A percentile compares a stretch with the other conserved stretches of the same genome.
Conservation (phyloP, 192 early-diverging fungal genomes). For the Umbelopsis isabellina region DNA sequence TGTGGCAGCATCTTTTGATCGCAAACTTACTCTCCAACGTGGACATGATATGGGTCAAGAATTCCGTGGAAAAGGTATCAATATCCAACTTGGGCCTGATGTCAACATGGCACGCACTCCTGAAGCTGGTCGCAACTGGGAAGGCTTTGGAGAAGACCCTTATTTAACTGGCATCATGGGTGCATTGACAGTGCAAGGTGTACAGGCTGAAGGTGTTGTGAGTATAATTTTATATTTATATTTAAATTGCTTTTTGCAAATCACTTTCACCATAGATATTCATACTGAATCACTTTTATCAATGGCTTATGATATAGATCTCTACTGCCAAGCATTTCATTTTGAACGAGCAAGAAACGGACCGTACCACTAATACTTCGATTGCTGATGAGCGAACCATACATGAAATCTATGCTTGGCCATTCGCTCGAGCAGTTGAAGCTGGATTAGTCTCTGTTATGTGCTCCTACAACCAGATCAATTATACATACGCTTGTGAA, state of each 20-base stretch:
- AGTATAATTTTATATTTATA: not conserved
- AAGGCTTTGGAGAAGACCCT: slow-evolving; percentile 32
- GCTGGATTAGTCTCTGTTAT: slow-evolving; percentile 62
- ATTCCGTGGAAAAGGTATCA: slow-evolving; percentile 56
- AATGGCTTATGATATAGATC: not conserved
- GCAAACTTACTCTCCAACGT: slow-evolving; percentile 45
- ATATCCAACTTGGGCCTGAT: slow-evolving; percentile 57
- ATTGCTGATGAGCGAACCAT: slow-evolving; percentile 58
- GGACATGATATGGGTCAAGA: slow-evolving; percentile 57
- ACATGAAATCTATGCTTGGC: slow-evolving; percentile 61
- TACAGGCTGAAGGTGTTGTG: slow-evolving; percentile 32
- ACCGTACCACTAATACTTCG: slow-evolving; percentile 32
- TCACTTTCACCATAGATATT: not conserved
- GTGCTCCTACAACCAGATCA: slow-evolving; percentile 68
- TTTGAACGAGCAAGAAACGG: slow-evolving; percentile 32
- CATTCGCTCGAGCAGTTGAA: slow-evolving; percentile 59
- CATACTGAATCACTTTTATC: not conserved
- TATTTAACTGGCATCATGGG: slow-evolving; percentile 22
- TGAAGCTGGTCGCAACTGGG: slow-evolving; percentile 31
- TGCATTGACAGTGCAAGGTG: slow-evolving; percentile 14
- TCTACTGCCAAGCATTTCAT: slow-evolving; percentile 26
- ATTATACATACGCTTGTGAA: slow-evolving; percentile 59
- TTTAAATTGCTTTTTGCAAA: not conserved
- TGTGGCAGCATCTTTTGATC: slow-evolving; percentile 65
- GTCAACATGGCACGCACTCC: slow-evolving; percentile 27